Conservation (phyloP, 345 rosid genomes). For the Pelargonium nanum region DNA sequence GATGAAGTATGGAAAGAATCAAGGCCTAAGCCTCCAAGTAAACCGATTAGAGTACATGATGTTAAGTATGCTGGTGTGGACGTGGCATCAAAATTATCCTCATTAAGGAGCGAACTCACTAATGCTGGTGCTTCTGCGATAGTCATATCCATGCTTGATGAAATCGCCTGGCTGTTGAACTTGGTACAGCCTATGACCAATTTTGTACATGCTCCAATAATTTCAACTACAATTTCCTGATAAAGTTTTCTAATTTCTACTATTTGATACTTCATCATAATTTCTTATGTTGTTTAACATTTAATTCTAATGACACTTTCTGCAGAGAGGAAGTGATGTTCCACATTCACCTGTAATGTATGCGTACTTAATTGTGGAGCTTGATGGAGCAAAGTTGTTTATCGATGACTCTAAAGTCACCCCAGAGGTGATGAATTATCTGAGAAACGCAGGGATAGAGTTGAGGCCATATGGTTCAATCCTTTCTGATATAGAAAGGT, state of each 20-base stretch:
- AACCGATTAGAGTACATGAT: constrained; percentile 70
- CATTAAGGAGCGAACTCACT: constrained; percentile 55
- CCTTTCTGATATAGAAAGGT: constrained; percentile 76
- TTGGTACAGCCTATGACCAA: constrained; percentile 39
- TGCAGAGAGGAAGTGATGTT: constrained; percentile 92
- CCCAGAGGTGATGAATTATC: constrained; percentile 57
- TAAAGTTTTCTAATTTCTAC: not conserved
- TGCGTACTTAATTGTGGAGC: constrained; percentile 71
- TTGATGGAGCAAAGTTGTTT: constrained; percentile 56
- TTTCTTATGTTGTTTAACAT: not conserved
- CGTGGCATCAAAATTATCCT: constrained; percentile 55
- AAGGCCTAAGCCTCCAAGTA: constrained; percentile 73
- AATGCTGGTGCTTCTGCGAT: constrained; percentile 73
- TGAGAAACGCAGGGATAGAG: constrained; percentile 57
- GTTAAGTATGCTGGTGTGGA: constrained; percentile 81
- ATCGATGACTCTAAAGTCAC: constrained; percentile 63
- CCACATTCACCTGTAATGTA: constrained; percentile 97
- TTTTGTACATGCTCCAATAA: not conserved
- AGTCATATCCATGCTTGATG: constrained; percentile 89
- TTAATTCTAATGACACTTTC: constrained; percentile 2
- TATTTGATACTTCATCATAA: not conserved
- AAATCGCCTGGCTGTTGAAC: constrained; percentile 91
- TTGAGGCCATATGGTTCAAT: constrained; percentile 62
- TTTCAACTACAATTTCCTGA: not conserved
- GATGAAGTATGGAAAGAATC: constrained; percentile 87